phyloP scores from a whole-genome alignment of 31 red algal genomes.

The Pterothamnion heteromorphum region DNA sequence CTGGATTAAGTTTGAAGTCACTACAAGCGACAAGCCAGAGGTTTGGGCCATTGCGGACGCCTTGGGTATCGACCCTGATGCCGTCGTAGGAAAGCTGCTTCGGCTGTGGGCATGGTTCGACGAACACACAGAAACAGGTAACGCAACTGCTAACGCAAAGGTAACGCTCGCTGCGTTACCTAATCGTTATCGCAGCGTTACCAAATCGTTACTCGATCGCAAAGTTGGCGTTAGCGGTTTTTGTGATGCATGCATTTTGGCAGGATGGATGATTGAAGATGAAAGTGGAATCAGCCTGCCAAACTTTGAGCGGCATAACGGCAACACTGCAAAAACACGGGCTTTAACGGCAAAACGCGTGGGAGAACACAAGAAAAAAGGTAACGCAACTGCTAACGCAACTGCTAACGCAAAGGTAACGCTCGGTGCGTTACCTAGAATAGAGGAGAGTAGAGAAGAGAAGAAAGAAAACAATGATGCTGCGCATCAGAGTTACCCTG shows the following conservation, averaged over 20 bases:
- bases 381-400: background rate
- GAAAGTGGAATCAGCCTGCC: background rate
- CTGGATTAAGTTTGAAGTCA: background rate
- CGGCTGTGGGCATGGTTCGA: background rate
- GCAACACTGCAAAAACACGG: background rate
- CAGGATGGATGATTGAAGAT: background rate
- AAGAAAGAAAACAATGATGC: no score
- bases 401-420: background rate
- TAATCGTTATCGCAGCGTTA: no score
- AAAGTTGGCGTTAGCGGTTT: background rate
- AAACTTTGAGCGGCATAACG: conserved; percentile 1
- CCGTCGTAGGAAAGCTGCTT: background rate
- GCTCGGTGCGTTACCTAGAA: background rate
- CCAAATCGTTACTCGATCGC: no score
- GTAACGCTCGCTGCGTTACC: background rate
- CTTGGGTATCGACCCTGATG: background rate
- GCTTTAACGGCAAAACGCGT: background rate
- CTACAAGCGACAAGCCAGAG: background rate
- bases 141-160: no score
- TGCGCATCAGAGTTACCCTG: no score
- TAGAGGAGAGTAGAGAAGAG: background rate
- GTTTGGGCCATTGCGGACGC: background rate
- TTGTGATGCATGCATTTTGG: background rate
- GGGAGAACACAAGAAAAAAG: background rate
- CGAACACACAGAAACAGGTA: background rate